Evolutionary conservation across 1,139 yeast species (phyloP).

Genomic region (Lodderomyces metapsilosis): DNA sequence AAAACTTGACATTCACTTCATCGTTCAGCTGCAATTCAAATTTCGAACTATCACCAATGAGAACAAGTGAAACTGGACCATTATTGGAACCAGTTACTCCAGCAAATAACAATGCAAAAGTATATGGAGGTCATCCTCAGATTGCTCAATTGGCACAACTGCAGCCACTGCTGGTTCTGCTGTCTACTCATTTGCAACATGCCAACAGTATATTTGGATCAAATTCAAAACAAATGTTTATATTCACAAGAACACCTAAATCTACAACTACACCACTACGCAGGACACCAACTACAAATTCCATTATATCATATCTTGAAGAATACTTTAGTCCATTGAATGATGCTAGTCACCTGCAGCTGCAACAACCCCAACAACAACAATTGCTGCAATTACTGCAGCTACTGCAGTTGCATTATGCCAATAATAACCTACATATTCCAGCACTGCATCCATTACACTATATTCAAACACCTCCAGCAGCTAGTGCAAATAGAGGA

Average conservation of each 20-base stretch:
- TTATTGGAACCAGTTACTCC: conserved; percentile 59
- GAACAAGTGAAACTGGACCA: conserved; percentile 61
- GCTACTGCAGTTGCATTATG: conserved; percentile 4
- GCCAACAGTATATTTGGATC: conserved; percentile 1
- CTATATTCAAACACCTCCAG: not conserved
- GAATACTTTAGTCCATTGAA: conserved; percentile 1
- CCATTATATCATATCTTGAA: conserved; percentile 1
- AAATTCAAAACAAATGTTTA: not conserved
- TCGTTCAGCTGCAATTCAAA: conserved; percentile 68
- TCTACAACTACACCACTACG: not conserved
- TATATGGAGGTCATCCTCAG: not conserved
- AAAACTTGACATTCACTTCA: conserved; percentile 48
- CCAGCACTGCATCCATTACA: conserved; percentile 2
- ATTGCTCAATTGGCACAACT: not conserved
- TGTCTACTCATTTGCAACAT: not conserved
- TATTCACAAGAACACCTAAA: not conserved
- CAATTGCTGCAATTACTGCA: not conserved
- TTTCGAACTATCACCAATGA: conserved; percentile 60
- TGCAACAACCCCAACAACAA: conserved; percentile 6
- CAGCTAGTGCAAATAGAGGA: conserved; percentile 3
- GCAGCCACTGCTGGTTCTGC: conserved; percentile 1
- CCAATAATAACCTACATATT: not conserved
- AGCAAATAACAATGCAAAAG: conserved; percentile 21
- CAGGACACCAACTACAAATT: conserved; percentile 1
- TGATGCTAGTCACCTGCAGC: conserved; percentile 12